These are phyloP conservation scores for Pharnaceum exiguum DNA, from an alignment of 148 eudicot genomes.

Conservation along the genomic window DNA sequence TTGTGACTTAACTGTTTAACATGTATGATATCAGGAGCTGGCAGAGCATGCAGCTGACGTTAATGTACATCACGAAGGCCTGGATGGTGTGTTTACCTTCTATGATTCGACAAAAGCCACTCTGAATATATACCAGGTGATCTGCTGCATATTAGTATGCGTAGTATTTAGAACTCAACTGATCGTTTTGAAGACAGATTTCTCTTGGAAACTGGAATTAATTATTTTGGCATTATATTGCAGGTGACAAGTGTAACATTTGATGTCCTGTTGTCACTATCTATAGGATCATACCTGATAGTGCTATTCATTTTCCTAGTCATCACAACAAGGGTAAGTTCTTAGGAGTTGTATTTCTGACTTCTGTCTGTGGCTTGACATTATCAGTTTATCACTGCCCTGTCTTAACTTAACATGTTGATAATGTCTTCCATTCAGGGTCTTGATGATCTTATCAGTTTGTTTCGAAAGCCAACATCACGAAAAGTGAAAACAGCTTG, in stretches of 20 bases:
- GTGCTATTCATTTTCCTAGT: constrained; percentile 88
- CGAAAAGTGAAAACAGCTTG: constrained; percentile 42
- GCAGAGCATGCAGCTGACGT: constrained; percentile 73
- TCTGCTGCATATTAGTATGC: neutral
- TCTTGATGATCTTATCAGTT: constrained; percentile 50
- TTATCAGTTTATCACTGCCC: no score
- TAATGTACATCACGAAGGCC: constrained; percentile 64
- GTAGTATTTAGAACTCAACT: no score
- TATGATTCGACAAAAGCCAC: constrained; percentile 71
- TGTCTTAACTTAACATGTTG: constrained; percentile 4
- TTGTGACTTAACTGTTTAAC: no score
- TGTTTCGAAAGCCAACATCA: constrained; percentile 48
- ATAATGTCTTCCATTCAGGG: constrained; percentile 26
- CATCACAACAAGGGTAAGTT: constrained; percentile 72
- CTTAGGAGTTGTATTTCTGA: neutral
- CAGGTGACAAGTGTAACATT: constrained; percentile 98
- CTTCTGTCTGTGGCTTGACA: no score
- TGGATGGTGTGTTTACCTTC: constrained; percentile 77
- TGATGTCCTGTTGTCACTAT: constrained; percentile 81
- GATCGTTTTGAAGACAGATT: neutral
- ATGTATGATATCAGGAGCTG: constrained; percentile 49
- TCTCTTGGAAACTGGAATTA: neutral
- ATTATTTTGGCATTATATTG: constrained; percentile 15
- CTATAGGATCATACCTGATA: constrained; percentile 91
- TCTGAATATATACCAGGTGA: constrained; percentile 79